Conservation (phyloP, 495 filamentous ascomycete species). For the Talaromyces stipitatus region DNA sequence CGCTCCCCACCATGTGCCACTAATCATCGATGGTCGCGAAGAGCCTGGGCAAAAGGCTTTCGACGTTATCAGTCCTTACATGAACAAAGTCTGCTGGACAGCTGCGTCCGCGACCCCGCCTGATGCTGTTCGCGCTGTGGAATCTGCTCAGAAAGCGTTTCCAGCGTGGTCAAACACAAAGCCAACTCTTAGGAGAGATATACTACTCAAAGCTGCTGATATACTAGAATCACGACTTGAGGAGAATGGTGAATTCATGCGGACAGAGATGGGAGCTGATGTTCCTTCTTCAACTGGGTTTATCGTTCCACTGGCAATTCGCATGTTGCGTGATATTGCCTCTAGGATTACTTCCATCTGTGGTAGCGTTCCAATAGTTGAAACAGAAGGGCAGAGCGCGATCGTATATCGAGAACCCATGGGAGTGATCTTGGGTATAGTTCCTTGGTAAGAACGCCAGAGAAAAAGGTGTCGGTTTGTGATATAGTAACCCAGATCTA, state of each 20-base stretch:
- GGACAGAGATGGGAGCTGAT: constrained; percentile 60
- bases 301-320: constrained; percentile 38
- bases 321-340: constrained; percentile 63
- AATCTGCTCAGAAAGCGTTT: constrained; percentile 56
- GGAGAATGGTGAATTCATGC: constrained; percentile 57
- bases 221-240: constrained; percentile 53
- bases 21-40: constrained; percentile 1
- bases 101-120: constrained; percentile 51
- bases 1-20: background rate
- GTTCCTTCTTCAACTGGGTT: constrained; percentile 49
- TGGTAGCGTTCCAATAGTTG: constrained; percentile 52
- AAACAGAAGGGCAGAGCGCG: constrained; percentile 48
- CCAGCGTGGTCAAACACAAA: constrained; percentile 60
- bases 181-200: constrained; percentile 55
- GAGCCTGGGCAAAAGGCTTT: constrained; percentile 27
- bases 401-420: constrained; percentile 73
- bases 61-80: constrained; percentile 57
- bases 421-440: constrained; percentile 74
- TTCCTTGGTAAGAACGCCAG: constrained; percentile 54
- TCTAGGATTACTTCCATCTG: constrained; percentile 53
- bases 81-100: constrained; percentile 49
- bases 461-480: background rate
- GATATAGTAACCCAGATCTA: background rate
- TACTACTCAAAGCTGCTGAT: constrained; percentile 65
- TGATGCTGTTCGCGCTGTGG: constrained; percentile 54